Conservation (phyloP, 306 rosid species). For the barrel medic (Medicago truncatula) region MtrunA17r5.0-ANR NC_053042.1:54334001-54334500, state of each 20-base stretch:
- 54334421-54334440: too few species aligned
- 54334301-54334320: constrained; percentile 77
- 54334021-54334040: too few species aligned
- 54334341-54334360: not conserved
- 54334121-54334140: not conserved
- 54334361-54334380: not conserved
- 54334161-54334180: constrained; percentile 50
- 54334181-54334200: constrained; percentile 74
- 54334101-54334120: not conserved
- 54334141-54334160: constrained; percentile 43
- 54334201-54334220: constrained; percentile 93
- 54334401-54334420: too few species aligned
- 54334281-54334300: constrained; percentile 72
- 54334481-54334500: too few species aligned
- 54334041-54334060: not conserved
- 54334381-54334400: too few species aligned
- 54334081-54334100: not conserved
- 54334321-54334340: too few species aligned
- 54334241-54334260: constrained; percentile 92
- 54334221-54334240: constrained; percentile 98
- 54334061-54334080: not conserved
- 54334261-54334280: constrained; percentile 80
- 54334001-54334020: too few species aligned
- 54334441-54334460: too few species aligned
- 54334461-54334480: too few species aligned